Evolutionary conservation across 2,329 filamentous ascomycete genomes (phyloP).

Genomic region (Xylaria sp.): DNA sequence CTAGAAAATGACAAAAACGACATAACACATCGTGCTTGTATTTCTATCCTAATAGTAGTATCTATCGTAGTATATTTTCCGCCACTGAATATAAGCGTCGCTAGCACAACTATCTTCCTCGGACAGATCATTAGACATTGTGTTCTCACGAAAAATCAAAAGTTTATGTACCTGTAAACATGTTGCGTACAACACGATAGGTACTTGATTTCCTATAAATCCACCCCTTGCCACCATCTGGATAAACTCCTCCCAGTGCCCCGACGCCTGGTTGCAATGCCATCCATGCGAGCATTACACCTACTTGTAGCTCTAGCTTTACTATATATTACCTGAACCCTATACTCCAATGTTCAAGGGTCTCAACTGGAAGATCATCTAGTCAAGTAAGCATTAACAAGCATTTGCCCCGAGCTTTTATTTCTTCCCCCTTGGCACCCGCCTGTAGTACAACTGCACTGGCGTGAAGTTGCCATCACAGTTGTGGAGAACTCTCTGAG

Average conservation of each 20-base stretch:
- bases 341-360: background rate
- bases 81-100: background rate
- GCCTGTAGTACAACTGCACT: slow-evolving; percentile 33
- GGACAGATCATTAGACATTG: background rate
- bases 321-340: slow-evolving; percentile 3
- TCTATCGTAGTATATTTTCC: background rate
- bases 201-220: background rate
- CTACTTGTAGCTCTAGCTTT: background rate
- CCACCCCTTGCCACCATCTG: background rate
- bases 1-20: background rate
- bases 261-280: slow-evolving; percentile 15
- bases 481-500: background rate
- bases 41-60: background rate
- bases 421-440: slow-evolving; percentile 3
- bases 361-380: background rate
- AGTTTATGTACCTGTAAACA: background rate
- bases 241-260: slow-evolving; percentile 13
- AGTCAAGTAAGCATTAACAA: background rate
- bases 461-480: slow-evolving; percentile 14
- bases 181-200: slow-evolving; percentile 16
- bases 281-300: slow-evolving; percentile 1
- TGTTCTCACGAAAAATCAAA: background rate
- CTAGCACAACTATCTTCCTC: background rate
- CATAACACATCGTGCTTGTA: background rate
- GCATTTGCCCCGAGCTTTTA: background rate